A percentile compares a stretch with the other conserved stretches of the same genome.
These are phyloP conservation scores for Tulasnella sp. DNA, from an alignment of 768 basidiomycete genomes.

Conservation along the genomic window DNA sequence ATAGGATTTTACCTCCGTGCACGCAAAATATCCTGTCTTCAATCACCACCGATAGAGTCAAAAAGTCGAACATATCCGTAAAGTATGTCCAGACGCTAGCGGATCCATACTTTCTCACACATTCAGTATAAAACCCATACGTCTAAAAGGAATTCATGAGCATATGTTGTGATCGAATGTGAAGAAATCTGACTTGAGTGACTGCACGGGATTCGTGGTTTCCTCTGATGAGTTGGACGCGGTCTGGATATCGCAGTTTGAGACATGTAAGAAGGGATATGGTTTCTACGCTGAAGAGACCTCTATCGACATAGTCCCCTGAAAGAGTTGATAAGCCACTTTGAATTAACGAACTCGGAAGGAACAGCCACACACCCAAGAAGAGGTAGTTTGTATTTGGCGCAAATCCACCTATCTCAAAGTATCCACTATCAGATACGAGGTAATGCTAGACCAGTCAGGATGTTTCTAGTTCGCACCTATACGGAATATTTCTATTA, in stretches of 20 bases:
- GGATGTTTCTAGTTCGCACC: too few relatives aligned
- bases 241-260: constrained; percentile 91
- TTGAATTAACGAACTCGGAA: constrained; percentile 7
- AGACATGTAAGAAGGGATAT: constrained; percentile 94
- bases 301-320: constrained; percentile 99
- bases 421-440: neutral
- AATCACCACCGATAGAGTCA: constrained; percentile 94
- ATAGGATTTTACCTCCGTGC: constrained; percentile 62
- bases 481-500: constrained; percentile 98
- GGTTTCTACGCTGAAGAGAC: constrained; percentile 95
- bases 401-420: constrained; percentile 55
- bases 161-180: neutral
- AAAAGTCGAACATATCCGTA: constrained; percentile 99
- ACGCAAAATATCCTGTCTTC: constrained; percentile 99
- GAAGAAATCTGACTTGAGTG: constrained; percentile 42
- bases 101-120: constrained; percentile 91
- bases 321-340: constrained; percentile 14
- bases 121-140: constrained; percentile 98
- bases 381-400: constrained; percentile 98
- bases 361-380: constrained; percentile 49
- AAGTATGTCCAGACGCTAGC: constrained; percentile 98
- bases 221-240: constrained; percentile 91
- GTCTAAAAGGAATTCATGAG: constrained; percentile 42
- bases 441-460: too few relatives aligned
- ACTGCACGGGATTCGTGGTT: constrained; percentile 98